Evolutionary conservation across 306 rosid genomes (phyloP).

Genomic region (Fragaria ananassa): DNA sequence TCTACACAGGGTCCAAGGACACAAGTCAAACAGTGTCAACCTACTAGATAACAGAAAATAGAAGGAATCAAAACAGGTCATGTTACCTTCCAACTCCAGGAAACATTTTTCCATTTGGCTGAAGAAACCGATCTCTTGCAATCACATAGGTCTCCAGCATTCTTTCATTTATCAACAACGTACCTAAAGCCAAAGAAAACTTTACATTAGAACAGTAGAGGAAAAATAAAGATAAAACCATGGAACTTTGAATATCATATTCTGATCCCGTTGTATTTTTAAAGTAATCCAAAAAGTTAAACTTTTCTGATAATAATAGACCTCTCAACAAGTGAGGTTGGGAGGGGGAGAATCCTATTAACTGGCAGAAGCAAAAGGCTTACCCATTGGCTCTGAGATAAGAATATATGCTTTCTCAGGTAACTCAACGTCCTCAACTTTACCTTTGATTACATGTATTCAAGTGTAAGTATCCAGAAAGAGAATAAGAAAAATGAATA

Average conservation of each 20-base stretch:
- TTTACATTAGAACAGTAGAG: constrained; percentile 1
- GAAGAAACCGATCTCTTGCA: constrained; percentile 91
- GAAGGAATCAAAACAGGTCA: constrained; percentile 5
- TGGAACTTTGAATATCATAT: not conserved
- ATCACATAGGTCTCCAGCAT: constrained; percentile 97
- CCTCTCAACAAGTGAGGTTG: not conserved
- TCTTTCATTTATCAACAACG: constrained; percentile 85
- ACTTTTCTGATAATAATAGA: not conserved
- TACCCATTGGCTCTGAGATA: constrained; percentile 99
- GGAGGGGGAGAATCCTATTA: not conserved
- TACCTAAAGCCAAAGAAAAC: constrained; percentile 47
- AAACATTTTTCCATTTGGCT: constrained; percentile 83
- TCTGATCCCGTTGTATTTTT: constrained; percentile 10
- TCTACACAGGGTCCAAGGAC: constrained; percentile 12
- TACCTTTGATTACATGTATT: constrained; percentile 80
- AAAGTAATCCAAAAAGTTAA: not conserved
- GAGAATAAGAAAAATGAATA: constrained; percentile 13
- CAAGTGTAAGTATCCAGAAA: not conserved
- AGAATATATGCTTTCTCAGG: constrained; percentile 95
- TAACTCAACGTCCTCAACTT: constrained; percentile 83
- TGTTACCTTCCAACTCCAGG: constrained; percentile 83
- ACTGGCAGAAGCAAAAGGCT: constrained; percentile 14
- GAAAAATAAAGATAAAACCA: not conserved
- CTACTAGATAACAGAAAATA: not conserved
- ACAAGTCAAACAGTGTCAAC: not conserved